Percentiles rank a stretch among this genome's conserved stretches.
phyloP scores from a whole-genome alignment of 108 stramenopile genomes.

The Skeletonema menzelii region DNA sequence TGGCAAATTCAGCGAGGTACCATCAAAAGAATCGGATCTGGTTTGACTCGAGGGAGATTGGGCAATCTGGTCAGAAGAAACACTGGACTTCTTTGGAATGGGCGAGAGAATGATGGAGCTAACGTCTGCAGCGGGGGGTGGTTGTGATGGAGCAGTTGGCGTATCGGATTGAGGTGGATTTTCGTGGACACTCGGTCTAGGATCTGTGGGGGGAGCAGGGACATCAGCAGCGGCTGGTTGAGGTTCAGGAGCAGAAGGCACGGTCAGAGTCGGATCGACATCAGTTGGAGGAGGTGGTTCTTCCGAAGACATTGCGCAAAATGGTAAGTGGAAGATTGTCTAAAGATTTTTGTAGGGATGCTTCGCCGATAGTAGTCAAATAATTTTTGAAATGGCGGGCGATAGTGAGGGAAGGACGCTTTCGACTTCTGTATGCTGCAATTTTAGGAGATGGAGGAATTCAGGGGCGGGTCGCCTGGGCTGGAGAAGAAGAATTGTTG shows the following conservation, averaged over 20 bases:
- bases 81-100: neutral
- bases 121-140: neutral
- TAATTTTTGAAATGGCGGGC: neutral
- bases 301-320: neutral
- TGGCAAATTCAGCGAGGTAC: neutral
- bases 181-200: neutral
- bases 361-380: neutral
- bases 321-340: neutral
- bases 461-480: neutral
- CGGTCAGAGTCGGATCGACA: neutral
- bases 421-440: neutral
- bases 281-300: neutral
- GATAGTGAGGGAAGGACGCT: too few relatives aligned
- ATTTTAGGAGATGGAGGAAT: neutral
- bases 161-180: neutral
- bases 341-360: neutral
- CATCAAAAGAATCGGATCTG: conserved; percentile 3
- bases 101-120: conserved; percentile 1
- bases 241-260: neutral
- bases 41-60: neutral
- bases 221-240: neutral
- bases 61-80: neutral
- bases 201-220: conserved; percentile 1
- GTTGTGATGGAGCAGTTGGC: neutral
- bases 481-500: too few relatives aligned